phyloP scores from a whole-genome alignment of 108 stramenopile genomes.

The Conticribra guillardii region DNA sequence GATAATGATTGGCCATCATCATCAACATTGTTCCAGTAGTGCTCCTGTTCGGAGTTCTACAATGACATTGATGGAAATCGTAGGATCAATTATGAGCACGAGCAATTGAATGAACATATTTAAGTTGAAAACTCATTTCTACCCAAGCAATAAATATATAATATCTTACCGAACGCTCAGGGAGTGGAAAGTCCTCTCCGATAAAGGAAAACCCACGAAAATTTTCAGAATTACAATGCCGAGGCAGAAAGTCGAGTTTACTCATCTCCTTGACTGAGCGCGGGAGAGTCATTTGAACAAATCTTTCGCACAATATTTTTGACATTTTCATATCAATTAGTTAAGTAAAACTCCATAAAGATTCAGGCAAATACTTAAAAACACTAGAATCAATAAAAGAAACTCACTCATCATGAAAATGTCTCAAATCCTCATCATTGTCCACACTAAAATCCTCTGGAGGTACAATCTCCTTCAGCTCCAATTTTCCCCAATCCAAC shows the following conservation, averaged over 20 bases:
- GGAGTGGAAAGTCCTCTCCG: conserved; percentile 75
- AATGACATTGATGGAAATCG: background rate
- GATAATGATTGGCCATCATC: conserved; percentile 82
- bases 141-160: background rate
- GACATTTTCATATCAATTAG: too few species aligned
- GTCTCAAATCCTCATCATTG: conserved; percentile 73
- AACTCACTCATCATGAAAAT: conserved; percentile 87
- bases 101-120: too few species aligned
- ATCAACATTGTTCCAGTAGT: conserved; percentile 82
- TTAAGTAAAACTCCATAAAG: background rate
- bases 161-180: conserved; percentile 54
- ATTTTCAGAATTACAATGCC: conserved; percentile 64
- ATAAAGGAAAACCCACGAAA: conserved; percentile 92
- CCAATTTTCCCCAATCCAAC: conserved; percentile 93
- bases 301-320: conserved; percentile 33
- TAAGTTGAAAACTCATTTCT: too few species aligned
- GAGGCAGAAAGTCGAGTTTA: conserved; percentile 53
- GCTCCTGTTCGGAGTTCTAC: conserved; percentile 57
- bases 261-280: conserved; percentile 82
- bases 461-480: conserved; percentile 73
- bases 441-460: conserved; percentile 76
- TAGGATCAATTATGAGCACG: background rate
- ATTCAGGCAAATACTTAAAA: background rate
- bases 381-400: background rate
- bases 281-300: conserved; percentile 81